Evolutionary conservation across 2,329 filamentous ascomycete genomes (phyloP).

Genomic region (Nannizzia gypsea): DNA sequence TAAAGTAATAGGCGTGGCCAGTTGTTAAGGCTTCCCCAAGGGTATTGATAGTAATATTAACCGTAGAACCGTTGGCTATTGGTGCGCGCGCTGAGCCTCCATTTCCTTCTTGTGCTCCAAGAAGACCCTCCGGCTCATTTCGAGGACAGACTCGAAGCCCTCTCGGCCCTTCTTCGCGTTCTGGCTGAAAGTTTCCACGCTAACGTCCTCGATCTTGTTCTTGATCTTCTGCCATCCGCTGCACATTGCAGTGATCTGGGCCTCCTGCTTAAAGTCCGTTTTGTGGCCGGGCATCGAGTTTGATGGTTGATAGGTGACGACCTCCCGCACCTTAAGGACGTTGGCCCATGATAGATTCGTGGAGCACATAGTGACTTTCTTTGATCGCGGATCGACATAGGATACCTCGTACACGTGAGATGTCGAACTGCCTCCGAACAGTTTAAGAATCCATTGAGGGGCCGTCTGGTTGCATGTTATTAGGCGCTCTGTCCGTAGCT

Average conservation of each 20-base stretch:
- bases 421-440: slow-evolving; percentile 69
- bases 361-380: slow-evolving; percentile 92
- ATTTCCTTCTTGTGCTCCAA: slow-evolving; percentile 69
- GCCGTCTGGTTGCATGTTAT: slow-evolving; percentile 40
- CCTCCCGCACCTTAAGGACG: slow-evolving; percentile 83
- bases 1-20: not conserved
- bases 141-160: slow-evolving; percentile 87
- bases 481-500: slow-evolving; percentile 61
- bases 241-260: slow-evolving; percentile 84
- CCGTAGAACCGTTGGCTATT: not conserved
- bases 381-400: slow-evolving; percentile 72
- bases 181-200: slow-evolving; percentile 78
- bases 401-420: slow-evolving; percentile 90
- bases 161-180: slow-evolving; percentile 84
- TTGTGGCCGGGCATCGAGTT: slow-evolving; percentile 37
- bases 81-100: slow-evolving; percentile 23
- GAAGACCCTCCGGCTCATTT: slow-evolving; percentile 85
- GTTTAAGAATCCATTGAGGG: slow-evolving; percentile 50
- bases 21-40: too few relatives aligned
- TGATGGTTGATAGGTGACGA: slow-evolving; percentile 68
- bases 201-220: slow-evolving; percentile 88
- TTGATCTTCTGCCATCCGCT: slow-evolving; percentile 96
- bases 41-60: not conserved
- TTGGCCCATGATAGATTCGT: slow-evolving; percentile 91
- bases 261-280: slow-evolving; percentile 80